phyloP scores from a whole-genome alignment of 805 yeast species.

The Lipomyces yamanashiensis region DNA sequence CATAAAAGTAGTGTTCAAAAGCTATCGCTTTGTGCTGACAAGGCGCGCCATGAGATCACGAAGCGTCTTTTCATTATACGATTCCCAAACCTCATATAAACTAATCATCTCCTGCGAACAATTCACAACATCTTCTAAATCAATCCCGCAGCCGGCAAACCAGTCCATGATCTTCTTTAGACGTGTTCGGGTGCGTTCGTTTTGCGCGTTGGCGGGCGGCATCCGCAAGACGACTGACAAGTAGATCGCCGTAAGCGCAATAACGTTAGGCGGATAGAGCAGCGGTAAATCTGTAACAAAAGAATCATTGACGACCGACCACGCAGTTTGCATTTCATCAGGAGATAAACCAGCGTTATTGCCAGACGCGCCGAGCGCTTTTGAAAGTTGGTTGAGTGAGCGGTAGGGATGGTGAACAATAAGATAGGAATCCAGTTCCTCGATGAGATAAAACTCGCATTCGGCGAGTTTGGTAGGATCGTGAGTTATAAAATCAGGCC shows the following conservation, averaged over 20 bases:
- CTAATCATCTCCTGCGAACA: conserved; percentile 84
- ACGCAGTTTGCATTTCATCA: conserved; percentile 75
- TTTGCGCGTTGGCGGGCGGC: conserved; percentile 42
- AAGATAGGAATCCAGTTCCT: conserved; percentile 63
- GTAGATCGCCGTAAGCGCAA: conserved; percentile 82
- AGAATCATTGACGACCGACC: conserved; percentile 90
- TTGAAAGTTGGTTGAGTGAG: conserved; percentile 43
- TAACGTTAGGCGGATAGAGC: conserved; percentile 84
- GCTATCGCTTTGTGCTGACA: conserved; percentile 7
- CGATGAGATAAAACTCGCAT: conserved; percentile 90
- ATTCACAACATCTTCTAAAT: conserved; percentile 75
- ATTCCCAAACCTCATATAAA: conserved; percentile 82
- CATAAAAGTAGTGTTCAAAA: not conserved
- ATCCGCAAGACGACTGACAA: conserved; percentile 65
- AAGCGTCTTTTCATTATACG: conserved; percentile 71
- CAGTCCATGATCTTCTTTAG: conserved; percentile 65
- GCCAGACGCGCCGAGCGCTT: conserved; percentile 53
- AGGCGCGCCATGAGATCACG: conserved; percentile 28
- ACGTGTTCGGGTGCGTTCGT: conserved; percentile 43
- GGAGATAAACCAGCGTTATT: conserved; percentile 44
- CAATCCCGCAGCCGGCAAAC: conserved; percentile 75
- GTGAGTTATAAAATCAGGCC: conserved; percentile 95
- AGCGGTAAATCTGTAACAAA: conserved; percentile 86
- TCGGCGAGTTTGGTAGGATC: conserved; percentile 92
- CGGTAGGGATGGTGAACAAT: conserved; percentile 51